Evolutionary conservation across 1,284 basidiomycete genomes (phyloP).

Genomic region (Pseudozyma sp.): DNA sequence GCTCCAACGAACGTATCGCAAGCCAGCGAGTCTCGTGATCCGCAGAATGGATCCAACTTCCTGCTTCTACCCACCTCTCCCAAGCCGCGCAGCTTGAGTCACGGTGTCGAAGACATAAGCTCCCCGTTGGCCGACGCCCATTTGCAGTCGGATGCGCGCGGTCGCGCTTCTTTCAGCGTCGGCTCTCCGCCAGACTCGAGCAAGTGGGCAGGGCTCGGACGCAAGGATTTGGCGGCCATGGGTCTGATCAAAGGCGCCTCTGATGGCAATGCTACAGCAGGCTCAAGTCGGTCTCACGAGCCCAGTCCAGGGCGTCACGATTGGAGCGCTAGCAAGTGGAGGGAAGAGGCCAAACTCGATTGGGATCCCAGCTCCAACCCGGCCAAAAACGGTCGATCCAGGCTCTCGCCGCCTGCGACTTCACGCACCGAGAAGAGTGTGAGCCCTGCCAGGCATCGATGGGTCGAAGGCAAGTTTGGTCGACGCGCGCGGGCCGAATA

Average conservation of each 20-base stretch:
- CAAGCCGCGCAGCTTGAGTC: conserved; percentile 35
- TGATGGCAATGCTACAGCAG: conserved; percentile 1
- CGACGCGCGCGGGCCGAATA: conserved; percentile 69
- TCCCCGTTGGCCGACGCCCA: conserved; percentile 11
- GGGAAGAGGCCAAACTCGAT: conserved; percentile 44
- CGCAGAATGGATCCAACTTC: conserved; percentile 1
- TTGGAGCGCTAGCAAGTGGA: conserved; percentile 44
- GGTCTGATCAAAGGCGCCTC: conserved; percentile 24
- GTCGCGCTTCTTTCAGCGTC: conserved; percentile 21
- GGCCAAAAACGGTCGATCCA: conserved; percentile 4
- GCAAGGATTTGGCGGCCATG: conserved; percentile 57
- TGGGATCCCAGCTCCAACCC: conserved; percentile 38
- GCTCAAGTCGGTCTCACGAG: conserved; percentile 20
- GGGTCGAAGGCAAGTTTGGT: conserved; percentile 63
- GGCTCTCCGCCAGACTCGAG: conserved; percentile 13
- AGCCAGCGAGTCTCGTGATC: background rate
- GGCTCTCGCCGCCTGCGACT: conserved; percentile 13
- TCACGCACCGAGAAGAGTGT: conserved; percentile 18
- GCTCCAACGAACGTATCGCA: conserved; percentile 4
- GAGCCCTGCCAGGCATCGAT: conserved; percentile 42
- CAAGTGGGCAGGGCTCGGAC: conserved; percentile 51
- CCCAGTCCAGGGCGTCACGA: conserved; percentile 43
- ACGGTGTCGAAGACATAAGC: conserved; percentile 19
- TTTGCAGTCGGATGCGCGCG: conserved; percentile 13
- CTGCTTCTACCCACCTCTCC: conserved; percentile 18